Conservation (phyloP, 2,329 filamentous ascomycete species). For the Raffaelea deltoideospora region DNA sequence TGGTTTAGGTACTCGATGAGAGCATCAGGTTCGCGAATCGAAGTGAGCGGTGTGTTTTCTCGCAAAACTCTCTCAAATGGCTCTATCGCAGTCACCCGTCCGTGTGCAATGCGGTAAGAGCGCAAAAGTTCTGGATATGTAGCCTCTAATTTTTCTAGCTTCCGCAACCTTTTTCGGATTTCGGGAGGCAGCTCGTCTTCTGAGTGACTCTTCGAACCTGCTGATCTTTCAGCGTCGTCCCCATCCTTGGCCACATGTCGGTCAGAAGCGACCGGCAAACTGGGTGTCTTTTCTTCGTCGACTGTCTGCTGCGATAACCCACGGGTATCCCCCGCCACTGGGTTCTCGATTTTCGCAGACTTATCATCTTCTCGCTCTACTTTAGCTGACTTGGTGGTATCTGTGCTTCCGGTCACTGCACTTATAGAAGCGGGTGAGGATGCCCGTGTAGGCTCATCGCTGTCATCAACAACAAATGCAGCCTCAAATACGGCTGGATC, state of each 20-base stretch:
- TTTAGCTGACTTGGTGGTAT: too few relatives aligned
- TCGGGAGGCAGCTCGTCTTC: conserved; percentile 58
- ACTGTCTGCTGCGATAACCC: not conserved
- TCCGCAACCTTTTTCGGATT: conserved; percentile 59
- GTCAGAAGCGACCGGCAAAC: too few relatives aligned
- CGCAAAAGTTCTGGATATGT: conserved; percentile 86
- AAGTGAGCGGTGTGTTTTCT: conserved; percentile 82
- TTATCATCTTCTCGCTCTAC: not conserved
- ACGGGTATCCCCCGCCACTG: conserved; percentile 1
- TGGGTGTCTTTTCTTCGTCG: not conserved
- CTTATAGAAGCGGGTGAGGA: conserved; percentile 4
- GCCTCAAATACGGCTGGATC: conserved; percentile 81
- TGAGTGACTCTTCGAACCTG: too few relatives aligned
- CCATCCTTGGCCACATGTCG: too few relatives aligned
- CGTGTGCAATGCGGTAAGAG: conserved; percentile 84
- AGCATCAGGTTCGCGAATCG: conserved; percentile 71
- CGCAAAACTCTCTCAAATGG: conserved; percentile 83
- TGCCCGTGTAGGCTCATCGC: conserved; percentile 47
- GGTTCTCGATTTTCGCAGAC: not conserved
- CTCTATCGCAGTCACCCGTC: conserved; percentile 73
- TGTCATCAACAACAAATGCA: conserved; percentile 76
- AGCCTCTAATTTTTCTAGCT: conserved; percentile 77
- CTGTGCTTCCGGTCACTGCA: too few relatives aligned
- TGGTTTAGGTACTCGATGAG: conserved; percentile 85
- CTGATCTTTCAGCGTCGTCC: too few relatives aligned